These are phyloP conservation scores for Ophiostoma angusticollis DNA, from an alignment of 2,329 filamentous ascomycete genomes.

Conservation along the genomic window DNA sequence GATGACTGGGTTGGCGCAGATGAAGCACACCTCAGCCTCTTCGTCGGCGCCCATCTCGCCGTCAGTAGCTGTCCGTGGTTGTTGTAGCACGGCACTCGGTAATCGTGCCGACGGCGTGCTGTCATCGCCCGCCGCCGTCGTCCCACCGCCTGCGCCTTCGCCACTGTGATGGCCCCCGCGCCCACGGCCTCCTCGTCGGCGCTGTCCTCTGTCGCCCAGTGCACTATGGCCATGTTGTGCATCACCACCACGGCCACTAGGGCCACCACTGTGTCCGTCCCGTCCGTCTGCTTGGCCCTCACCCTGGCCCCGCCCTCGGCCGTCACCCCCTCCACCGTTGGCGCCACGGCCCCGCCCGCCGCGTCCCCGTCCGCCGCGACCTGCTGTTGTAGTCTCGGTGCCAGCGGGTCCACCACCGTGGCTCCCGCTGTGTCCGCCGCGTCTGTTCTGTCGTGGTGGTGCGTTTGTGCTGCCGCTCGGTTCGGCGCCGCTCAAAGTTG, in stretches of 20 bases:
- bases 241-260: slow-evolving; percentile 22
- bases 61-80: slow-evolving; percentile 1
- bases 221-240: slow-evolving; percentile 9
- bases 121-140: neutral
- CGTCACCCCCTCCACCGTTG: too few species aligned
- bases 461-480: too few species aligned
- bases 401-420: slow-evolving; percentile 19
- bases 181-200: slow-evolving; percentile 6
- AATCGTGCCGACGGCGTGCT: too few species aligned
- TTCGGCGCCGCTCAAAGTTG: too few species aligned
- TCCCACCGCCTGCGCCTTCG: too few species aligned
- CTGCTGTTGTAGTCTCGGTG: too few species aligned
- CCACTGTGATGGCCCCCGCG: slow-evolving; percentile 10
- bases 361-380: neutral
- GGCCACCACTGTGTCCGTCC: slow-evolving; percentile 25
- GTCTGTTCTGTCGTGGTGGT: too few species aligned
- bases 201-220: too few species aligned
- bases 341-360: slow-evolving; percentile 3
- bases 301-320: slow-evolving; percentile 22
- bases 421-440: slow-evolving; percentile 27
- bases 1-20: slow-evolving; percentile 81
- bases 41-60: slow-evolving; percentile 10
- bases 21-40: slow-evolving; percentile 85
- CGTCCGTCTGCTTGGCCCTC: slow-evolving; percentile 31
- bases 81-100: too few species aligned